Evolutionary conservation across 768 basidiomycete species (phyloP).

Genomic region (Boletus pseudo-olivaceus): DNA sequence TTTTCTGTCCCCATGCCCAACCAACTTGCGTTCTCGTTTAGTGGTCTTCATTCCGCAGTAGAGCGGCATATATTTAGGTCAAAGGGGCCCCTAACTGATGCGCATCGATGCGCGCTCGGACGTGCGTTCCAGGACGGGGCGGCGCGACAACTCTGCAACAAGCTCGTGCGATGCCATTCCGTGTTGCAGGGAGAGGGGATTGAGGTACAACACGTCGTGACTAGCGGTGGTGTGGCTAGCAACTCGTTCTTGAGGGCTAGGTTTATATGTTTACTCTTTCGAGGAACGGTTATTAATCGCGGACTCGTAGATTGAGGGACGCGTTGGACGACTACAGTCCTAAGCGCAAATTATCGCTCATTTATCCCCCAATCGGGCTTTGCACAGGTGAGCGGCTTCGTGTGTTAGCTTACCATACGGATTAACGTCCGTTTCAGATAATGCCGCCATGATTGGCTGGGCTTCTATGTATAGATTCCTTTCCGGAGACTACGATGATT

Average conservation of each 20-base stretch:
- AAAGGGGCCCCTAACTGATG: slow-evolving; percentile 29
- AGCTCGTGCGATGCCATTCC: slow-evolving; percentile 42
- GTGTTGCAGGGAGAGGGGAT: slow-evolving; percentile 48
- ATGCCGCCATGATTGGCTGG: slow-evolving; percentile 97
- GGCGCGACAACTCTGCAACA: slow-evolving; percentile 70
- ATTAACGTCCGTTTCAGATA: slow-evolving; percentile 51
- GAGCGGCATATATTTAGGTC: slow-evolving; percentile 51
- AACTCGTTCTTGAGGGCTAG: slow-evolving; percentile 66
- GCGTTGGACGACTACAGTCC: slow-evolving; percentile 28
- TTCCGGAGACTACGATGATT: slow-evolving; percentile 55
- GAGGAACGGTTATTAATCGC: not conserved
- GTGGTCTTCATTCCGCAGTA: slow-evolving; percentile 70
- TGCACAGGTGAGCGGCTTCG: slow-evolving; percentile 65
- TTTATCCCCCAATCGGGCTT: slow-evolving; percentile 73
- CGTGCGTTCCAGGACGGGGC: slow-evolving; percentile 71
- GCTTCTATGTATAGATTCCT: slow-evolving; percentile 82
- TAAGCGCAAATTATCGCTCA: slow-evolving; percentile 39
- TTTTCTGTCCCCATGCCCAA: slow-evolving; percentile 51
- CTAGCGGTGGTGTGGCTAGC: slow-evolving; percentile 93
- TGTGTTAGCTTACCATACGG: not conserved
- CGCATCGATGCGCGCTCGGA: slow-evolving; percentile 46
- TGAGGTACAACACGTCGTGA: slow-evolving; percentile 58
- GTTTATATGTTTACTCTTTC: slow-evolving; percentile 36
- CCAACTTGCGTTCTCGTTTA: slow-evolving; percentile 70
- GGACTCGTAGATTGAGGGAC: slow-evolving; percentile 30